These are phyloP conservation scores for Aspergillus ochraceus DNA, from an alignment of 2,329 filamentous ascomycete species.

Conservation along the genomic window DNA sequence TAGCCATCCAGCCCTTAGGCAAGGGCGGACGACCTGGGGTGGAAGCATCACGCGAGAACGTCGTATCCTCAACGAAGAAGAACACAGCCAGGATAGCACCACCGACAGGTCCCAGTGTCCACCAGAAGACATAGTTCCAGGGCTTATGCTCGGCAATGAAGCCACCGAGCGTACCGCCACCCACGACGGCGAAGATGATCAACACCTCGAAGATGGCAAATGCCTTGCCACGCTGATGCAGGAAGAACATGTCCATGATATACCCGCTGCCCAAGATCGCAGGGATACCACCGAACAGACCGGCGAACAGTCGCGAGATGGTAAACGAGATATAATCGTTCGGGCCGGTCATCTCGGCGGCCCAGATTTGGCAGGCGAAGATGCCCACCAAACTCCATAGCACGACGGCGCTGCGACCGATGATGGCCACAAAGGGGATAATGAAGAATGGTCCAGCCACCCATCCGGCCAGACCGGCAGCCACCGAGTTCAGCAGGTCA, in stretches of 20 bases:
- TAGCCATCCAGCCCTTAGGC: constrained; percentile 19
- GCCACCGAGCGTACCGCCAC: constrained; percentile 41
- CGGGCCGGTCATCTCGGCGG: constrained; percentile 35
- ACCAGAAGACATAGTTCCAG: constrained; percentile 47
- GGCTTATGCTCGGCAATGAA: constrained; percentile 38
- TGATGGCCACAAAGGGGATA: constrained; percentile 35
- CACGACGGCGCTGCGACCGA: constrained; percentile 41
- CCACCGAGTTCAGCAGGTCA: constrained; percentile 16
- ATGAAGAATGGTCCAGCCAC: constrained; percentile 41
- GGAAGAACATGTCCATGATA: constrained; percentile 46
- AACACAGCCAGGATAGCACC: constrained; percentile 37
- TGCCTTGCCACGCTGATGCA: constrained; percentile 44
- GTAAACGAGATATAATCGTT: constrained; percentile 39
- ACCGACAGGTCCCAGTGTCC: constrained; percentile 41
- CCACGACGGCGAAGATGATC: constrained; percentile 39
- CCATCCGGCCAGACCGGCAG: constrained; percentile 41
- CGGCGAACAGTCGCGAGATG: constrained; percentile 40
- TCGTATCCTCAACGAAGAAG: constrained; percentile 43
- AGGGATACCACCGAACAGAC: constrained; percentile 43
- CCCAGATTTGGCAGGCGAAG: constrained; percentile 40
- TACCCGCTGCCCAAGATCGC: constrained; percentile 41
- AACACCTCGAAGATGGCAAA: constrained; percentile 40
- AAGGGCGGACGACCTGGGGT: constrained; percentile 17
- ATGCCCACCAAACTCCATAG: constrained; percentile 41
- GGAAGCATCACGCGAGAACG: constrained; percentile 28